Percentiles rank a stretch among this genome's conserved stretches.
Evolutionary conservation across 495 filamentous ascomycete genomes (phyloP).

Genomic region (Ramalina intermedia): DNA sequence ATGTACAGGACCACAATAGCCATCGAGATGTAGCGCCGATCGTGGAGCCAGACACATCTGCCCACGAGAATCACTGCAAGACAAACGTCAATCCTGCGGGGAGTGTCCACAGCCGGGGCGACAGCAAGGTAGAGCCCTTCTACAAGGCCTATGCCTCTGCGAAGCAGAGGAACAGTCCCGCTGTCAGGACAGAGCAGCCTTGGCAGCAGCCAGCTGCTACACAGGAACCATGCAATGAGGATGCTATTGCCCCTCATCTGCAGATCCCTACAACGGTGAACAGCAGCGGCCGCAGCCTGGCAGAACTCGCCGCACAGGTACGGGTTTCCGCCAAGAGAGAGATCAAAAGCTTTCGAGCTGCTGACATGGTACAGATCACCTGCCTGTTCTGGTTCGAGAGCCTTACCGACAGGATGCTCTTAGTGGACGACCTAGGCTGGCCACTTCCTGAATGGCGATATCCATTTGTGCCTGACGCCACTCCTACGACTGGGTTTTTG

Average conservation of each 20-base stretch:
- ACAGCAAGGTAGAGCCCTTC: slow-evolving; percentile 15
- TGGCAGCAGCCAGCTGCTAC: slow-evolving; percentile 16
- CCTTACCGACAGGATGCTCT: slow-evolving; percentile 49
- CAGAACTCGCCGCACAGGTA: slow-evolving; percentile 74
- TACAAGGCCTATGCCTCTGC: slow-evolving; percentile 18
- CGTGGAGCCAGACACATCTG: slow-evolving; percentile 15
- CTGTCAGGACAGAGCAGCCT: slow-evolving; percentile 15
- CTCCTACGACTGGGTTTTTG: slow-evolving; percentile 64
- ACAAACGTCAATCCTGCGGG: slow-evolving; percentile 1
- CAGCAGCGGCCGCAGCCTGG: slow-evolving; percentile 52
- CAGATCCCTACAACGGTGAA: slow-evolving; percentile 64
- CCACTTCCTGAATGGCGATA: slow-evolving; percentile 30
- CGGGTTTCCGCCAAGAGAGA: slow-evolving; percentile 10
- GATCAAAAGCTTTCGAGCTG: background rate
- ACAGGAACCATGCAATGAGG: slow-evolving; percentile 23
- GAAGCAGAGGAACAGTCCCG: slow-evolving; percentile 22
- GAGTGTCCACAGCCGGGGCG: slow-evolving; percentile 16
- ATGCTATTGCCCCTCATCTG: slow-evolving; percentile 45
- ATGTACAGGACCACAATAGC: too few species aligned
- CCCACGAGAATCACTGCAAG: too few species aligned
- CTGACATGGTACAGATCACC: slow-evolving; percentile 50
- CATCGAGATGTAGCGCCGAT: too few species aligned
- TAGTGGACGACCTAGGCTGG: slow-evolving; percentile 49
- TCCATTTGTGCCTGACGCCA: slow-evolving; percentile 52
- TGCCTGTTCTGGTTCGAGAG: slow-evolving; percentile 98